Evolutionary conservation across 1,284 basidiomycete genomes (phyloP).

Genomic region (Rhodofomes roseus): DNA sequence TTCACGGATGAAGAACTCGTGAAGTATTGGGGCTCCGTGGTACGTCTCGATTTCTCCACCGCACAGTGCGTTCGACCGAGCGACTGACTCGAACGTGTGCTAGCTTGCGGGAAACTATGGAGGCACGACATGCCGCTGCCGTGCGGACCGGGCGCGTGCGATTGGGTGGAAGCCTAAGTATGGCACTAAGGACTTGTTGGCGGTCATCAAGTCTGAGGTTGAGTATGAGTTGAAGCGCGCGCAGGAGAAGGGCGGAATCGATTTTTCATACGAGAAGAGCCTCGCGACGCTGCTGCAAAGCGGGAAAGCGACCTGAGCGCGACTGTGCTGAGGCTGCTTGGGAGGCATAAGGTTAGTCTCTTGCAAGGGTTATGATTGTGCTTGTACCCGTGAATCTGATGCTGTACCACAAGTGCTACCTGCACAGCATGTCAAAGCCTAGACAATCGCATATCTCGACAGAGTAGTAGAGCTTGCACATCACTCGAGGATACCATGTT

Average conservation of each 20-base stretch:
- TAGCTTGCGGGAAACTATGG: not conserved
- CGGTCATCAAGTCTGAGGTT: constrained; percentile 29
- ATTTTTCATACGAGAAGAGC: not conserved
- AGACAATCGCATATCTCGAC: no score
- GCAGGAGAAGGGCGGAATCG: not conserved
- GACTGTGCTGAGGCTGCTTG: no score
- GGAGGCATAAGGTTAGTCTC: no score
- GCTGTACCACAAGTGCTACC: no score
- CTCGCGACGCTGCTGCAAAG: not conserved
- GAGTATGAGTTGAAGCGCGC: constrained; percentile 3
- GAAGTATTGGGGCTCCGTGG: constrained; percentile 15
- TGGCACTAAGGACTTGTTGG: constrained; percentile 30
- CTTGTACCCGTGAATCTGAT: no score
- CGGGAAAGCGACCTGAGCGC: no score
- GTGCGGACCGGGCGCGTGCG: constrained; percentile 34
- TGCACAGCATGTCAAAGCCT: no score
- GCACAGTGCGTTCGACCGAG: not conserved
- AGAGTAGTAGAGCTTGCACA: no score
- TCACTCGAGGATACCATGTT: no score
- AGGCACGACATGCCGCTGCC: constrained; percentile 40
- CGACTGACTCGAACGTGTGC: not conserved
- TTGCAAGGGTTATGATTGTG: no score
- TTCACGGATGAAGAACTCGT: constrained; percentile 30
- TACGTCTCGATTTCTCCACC: constrained; percentile 1
- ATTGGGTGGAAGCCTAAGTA: constrained; percentile 38